Conservation (phyloP, 2,329 filamentous ascomycete species). For the Epichloe brachyelytri region DNA sequence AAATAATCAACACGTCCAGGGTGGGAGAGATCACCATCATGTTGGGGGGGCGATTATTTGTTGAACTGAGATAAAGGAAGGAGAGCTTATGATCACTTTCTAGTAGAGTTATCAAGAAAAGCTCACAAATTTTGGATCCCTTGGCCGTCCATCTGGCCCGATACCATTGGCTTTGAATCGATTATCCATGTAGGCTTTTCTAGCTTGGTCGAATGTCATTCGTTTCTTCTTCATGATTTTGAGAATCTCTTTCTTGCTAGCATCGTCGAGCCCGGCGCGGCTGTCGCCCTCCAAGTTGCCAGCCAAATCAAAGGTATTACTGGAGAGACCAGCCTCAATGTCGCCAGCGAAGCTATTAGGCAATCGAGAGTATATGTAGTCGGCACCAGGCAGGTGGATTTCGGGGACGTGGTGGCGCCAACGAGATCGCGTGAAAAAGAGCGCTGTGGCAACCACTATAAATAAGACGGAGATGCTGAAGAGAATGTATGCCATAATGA, state of each 20-base stretch:
- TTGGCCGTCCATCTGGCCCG: constrained; percentile 71
- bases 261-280: constrained; percentile 68
- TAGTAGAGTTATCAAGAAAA: constrained; percentile 37
- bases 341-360: constrained; percentile 69
- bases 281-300: constrained; percentile 73
- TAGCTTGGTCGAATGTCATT: constrained; percentile 82
- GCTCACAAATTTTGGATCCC: constrained; percentile 91
- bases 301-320: constrained; percentile 67
- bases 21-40: background rate
- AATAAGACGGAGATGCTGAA: constrained; percentile 63
- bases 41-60: background rate
- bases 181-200: constrained; percentile 74
- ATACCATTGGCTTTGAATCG: constrained; percentile 81
- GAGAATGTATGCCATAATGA: constrained; percentile 64
- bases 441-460: constrained; percentile 57
- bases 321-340: constrained; percentile 77
- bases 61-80: background rate
- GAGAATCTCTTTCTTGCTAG: constrained; percentile 69
- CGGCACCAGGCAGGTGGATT: constrained; percentile 36
- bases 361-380: constrained; percentile 64
- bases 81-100: background rate
- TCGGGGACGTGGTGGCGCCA: constrained; percentile 64
- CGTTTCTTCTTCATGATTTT: constrained; percentile 79
- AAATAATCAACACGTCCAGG: background rate
- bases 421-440: constrained; percentile 66